Percentiles rank a stretch among this genome's conserved stretches.
Conservation (phyloP, 129 eudicot genomes). For the Silybum marianum region DNA sequence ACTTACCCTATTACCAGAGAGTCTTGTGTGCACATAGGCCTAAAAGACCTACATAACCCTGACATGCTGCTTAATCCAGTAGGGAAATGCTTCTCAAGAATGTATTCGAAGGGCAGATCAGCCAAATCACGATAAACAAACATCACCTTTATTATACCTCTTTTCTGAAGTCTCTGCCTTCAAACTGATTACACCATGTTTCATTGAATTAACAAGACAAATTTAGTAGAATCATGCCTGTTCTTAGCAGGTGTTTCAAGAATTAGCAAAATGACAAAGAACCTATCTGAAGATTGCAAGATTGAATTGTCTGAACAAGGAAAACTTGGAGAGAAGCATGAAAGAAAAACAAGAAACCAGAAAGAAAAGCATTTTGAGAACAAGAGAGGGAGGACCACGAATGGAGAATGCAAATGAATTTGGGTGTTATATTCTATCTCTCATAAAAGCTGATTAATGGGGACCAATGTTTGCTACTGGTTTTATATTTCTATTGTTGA, state of each 20-base stretch:
- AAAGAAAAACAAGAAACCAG: slow-evolving; percentile 51
- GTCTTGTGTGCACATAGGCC: slow-evolving; percentile 67
- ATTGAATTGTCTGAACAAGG: slow-evolving; percentile 40
- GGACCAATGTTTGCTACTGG: background rate
- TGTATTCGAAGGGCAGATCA: slow-evolving; percentile 77
- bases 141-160: slow-evolving; percentile 9
- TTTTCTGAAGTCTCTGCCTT: slow-evolving; percentile 21
- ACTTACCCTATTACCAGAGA: slow-evolving; percentile 85
- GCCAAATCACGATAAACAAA: slow-evolving; percentile 68
- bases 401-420: background rate
- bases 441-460: background rate
- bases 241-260: slow-evolving; percentile 21
- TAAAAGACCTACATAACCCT: slow-evolving; percentile 59
- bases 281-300: slow-evolving; percentile 35
- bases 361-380: slow-evolving; percentile 55
- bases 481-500: background rate
- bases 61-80: slow-evolving; percentile 53
- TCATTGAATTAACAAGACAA: slow-evolving; percentile 20
- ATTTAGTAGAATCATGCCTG: slow-evolving; percentile 29
- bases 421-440: background rate
- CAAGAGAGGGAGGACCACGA: background rate
- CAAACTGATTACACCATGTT: slow-evolving; percentile 7
- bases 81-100: slow-evolving; percentile 79
- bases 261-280: slow-evolving; percentile 25
- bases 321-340: slow-evolving; percentile 44